Base-by-base conservation (phyloP, 2,329 filamentous ascomycete species). In the Aspergillus melleus region DNA sequence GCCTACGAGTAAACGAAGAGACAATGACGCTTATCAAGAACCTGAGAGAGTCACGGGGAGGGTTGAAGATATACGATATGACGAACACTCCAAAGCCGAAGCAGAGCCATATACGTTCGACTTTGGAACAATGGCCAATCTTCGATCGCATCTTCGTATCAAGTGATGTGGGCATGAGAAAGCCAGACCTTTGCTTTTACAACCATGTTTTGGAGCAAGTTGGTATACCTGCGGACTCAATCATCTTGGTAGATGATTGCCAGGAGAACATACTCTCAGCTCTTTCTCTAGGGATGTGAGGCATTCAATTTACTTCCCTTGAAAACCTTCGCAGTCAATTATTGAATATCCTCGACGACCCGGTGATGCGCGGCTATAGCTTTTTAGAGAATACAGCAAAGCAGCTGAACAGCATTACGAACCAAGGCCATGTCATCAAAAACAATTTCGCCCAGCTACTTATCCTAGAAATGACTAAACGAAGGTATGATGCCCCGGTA, bases 131-230 rank as follows among this genome's bases (percentile, higher is more conserved):
- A 30, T 76, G 73, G 74, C 53, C 59, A 8, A 55, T 76, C 2
- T 77, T 78, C 44, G 69, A 77, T 59, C 58, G 52, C 22, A 66
- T 76, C 3, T 77, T 74, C 55, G 70, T 72, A 2, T 77, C 74
- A 1, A 70, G 65, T 26, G 62, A 66, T 1, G 66, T 67, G 22
- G 74, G 74, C 20, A 72, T 71, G 66, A 67, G 72, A 16, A 78
- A 78, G 62, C 75, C 74, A 12, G 70, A 74, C 22, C 59, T 66
- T 4, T 57, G 60, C 3, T 78, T 75, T 63, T 77, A 74, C 62
- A 57, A 59, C 12, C 60, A 72, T 49, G 72, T 76, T 6, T 63
- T 77, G 11, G 44, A 68, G 1, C 57, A 65, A 0, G 66, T 70
- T 16, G 53, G 58, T 2, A 24, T 56, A 1, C 36, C 61, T 6